Evolutionary conservation across 2,329 filamentous ascomycete genomes (phyloP).

Genomic region (Macrophomina pseudophaseolina): DNA sequence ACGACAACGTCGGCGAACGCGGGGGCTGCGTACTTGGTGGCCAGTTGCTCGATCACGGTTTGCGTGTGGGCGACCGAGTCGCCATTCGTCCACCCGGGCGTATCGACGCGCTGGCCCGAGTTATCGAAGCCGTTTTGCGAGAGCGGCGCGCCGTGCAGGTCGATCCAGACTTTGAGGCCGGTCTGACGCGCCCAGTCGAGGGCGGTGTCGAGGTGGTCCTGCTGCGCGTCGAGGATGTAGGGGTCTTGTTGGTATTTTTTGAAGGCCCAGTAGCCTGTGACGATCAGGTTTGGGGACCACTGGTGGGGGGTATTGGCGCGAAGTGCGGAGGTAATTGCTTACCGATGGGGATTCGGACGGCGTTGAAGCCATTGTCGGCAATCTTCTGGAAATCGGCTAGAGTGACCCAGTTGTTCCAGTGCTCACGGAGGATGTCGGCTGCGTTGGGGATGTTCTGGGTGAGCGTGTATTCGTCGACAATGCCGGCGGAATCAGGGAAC

Average conservation of each 20-base stretch:
- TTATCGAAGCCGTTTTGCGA: slow-evolving; percentile 68
- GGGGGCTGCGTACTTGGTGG: slow-evolving; percentile 61
- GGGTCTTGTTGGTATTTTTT: slow-evolving; percentile 54
- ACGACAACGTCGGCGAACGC: slow-evolving; percentile 64
- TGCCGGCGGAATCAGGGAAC: slow-evolving; percentile 33
- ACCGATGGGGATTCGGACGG: slow-evolving; percentile 62
- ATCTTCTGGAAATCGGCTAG: slow-evolving; percentile 63
- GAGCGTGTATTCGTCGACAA: slow-evolving; percentile 60
- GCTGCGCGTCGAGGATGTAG: slow-evolving; percentile 58
- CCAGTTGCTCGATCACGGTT: slow-evolving; percentile 62
- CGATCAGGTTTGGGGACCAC: neutral
- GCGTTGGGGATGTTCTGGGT: slow-evolving; percentile 55
- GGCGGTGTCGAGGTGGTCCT: slow-evolving; percentile 58
- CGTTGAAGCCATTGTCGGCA: slow-evolving; percentile 61
- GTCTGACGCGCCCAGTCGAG: slow-evolving; percentile 61
- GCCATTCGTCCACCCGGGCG: slow-evolving; percentile 53
- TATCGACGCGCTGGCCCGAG: slow-evolving; percentile 56
- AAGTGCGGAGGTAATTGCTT: neutral
- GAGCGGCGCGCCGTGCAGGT: slow-evolving; percentile 59
- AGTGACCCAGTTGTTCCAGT: slow-evolving; percentile 59
- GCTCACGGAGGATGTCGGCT: slow-evolving; percentile 48
- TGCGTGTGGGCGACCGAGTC: slow-evolving; percentile 57
- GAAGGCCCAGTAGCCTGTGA: slow-evolving; percentile 61
- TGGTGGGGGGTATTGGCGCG: neutral
- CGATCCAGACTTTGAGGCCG: slow-evolving; percentile 62